Percentiles rank a stretch among this genome's conserved stretches.
phyloP scores from a whole-genome alignment of 2,329 filamentous ascomycete genomes.

The Neocucurbitaria cava region DNA sequence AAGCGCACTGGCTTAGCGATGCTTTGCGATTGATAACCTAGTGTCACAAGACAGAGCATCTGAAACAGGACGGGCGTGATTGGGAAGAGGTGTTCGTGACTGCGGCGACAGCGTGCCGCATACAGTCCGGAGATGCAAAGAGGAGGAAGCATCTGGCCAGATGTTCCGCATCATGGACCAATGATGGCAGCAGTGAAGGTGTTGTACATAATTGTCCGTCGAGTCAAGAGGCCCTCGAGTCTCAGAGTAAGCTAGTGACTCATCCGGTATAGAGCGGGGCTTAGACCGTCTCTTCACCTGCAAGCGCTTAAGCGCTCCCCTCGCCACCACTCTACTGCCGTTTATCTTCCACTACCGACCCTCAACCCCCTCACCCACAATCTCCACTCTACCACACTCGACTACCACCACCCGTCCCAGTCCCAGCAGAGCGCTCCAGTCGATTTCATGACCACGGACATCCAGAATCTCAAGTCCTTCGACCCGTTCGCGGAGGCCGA shows the following conservation, averaged over 20 bases:
- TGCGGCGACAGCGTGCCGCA: not conserved
- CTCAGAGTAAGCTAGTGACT: not conserved
- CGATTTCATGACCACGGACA: conserved; percentile 48
- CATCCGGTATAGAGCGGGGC: not conserved
- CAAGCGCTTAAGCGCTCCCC: not conserved
- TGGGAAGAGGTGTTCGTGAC: not conserved
- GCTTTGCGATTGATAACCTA: not conserved
- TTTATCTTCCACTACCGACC: conserved; percentile 8
- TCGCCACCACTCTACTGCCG: conserved; percentile 8
- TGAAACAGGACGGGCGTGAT: not conserved
- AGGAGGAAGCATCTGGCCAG: not conserved
- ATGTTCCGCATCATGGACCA: not conserved
- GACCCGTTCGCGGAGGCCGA: conserved; percentile 99
- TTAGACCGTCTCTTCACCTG: not conserved
- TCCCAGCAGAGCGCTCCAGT: conserved; percentile 38
- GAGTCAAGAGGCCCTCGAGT: too few relatives aligned
- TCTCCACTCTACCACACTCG: conserved; percentile 5
- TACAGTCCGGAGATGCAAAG: not conserved
- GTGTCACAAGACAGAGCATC: not conserved
- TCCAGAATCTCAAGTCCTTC: conserved; percentile 55
- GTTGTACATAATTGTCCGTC: not conserved
- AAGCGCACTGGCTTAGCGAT: not conserved
- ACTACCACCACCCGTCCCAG: conserved; percentile 12
- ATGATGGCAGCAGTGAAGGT: not conserved
- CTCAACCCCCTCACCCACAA: conserved; percentile 2